Conservation (phyloP, 2,329 filamentous ascomycete genomes). For the Dactylonectria macrodidyma region DNA sequence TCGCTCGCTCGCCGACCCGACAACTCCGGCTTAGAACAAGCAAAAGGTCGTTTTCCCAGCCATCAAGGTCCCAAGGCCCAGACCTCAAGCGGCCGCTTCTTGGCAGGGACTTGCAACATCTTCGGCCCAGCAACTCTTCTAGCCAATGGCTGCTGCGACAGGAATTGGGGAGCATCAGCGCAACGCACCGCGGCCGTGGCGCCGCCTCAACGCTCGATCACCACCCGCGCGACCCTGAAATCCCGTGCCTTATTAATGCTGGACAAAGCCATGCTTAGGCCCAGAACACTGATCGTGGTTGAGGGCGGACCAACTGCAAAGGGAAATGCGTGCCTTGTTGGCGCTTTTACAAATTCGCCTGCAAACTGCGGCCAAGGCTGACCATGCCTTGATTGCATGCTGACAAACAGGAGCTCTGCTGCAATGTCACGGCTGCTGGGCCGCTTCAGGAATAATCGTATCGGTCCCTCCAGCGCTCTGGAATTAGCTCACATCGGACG, state of each 20-base stretch:
- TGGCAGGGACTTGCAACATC: constrained; percentile 32
- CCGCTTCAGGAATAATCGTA: constrained; percentile 23
- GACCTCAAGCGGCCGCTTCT: constrained; percentile 34
- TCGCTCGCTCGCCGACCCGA: constrained; percentile 32
- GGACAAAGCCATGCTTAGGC: neutral
- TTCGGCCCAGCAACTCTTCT: neutral
- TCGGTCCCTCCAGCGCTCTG: constrained; percentile 20
- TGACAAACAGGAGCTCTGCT: constrained; percentile 19
- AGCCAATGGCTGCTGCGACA: constrained; percentile 6
- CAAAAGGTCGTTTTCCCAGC: constrained; percentile 17
- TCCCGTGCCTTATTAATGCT: neutral
- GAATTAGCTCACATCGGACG: constrained; percentile 13
- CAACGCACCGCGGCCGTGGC: neutral
- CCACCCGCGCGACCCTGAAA: constrained; percentile 16
- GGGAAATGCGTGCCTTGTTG: neutral
- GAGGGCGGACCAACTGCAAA: neutral
- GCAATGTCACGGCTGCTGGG: constrained; percentile 22
- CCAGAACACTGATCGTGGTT: neutral
- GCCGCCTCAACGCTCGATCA: constrained; percentile 15
- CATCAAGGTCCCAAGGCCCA: constrained; percentile 30
- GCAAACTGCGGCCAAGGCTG: constrained; percentile 10
- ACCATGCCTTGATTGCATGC: constrained; percentile 6
- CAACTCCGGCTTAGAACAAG: constrained; percentile 24
- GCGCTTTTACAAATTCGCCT: constrained; percentile 4
- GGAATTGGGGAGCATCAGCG: neutral